Conservation (phyloP, 352 stramenopile species). For the Pythium guiyangense region DNA sequence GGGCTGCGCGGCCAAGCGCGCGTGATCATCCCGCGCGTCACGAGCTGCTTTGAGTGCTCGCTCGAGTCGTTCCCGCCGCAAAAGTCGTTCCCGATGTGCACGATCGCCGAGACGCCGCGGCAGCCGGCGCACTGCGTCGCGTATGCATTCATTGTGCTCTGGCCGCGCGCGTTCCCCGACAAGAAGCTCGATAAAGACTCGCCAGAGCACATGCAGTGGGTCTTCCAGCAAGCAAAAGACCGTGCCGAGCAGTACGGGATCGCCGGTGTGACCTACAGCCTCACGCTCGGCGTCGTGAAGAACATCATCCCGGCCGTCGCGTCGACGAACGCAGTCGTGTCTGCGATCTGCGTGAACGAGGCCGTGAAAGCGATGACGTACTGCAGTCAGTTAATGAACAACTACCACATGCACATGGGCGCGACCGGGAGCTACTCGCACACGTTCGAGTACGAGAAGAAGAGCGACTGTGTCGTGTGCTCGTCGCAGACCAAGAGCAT, state of each 20-base stretch:
- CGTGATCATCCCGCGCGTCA: slow-evolving; percentile 97
- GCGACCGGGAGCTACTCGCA: slow-evolving; percentile 93
- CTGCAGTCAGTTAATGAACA: slow-evolving; percentile 95
- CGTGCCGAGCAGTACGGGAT: slow-evolving; percentile 94
- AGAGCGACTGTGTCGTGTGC: slow-evolving; percentile 85
- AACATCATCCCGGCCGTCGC: slow-evolving; percentile 98
- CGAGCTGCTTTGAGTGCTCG: slow-evolving; percentile 98
- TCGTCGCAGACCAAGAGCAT: slow-evolving; percentile 65
- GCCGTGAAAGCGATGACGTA: slow-evolving; percentile 96
- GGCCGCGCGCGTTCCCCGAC: slow-evolving; percentile 92
- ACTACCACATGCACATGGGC: slow-evolving; percentile 99
- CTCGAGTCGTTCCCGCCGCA: slow-evolving; percentile 96
- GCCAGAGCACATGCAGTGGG: slow-evolving; percentile 96
- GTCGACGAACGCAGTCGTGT: slow-evolving; percentile 96
- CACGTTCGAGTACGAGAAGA: slow-evolving; percentile 96
- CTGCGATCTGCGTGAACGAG: slow-evolving; percentile 96
- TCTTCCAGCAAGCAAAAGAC: slow-evolving; percentile 90
- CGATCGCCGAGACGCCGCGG: slow-evolving; percentile 95
- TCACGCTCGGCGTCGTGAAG: slow-evolving; percentile 97
- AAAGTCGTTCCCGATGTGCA: slow-evolving; percentile 97
- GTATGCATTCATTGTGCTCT: slow-evolving; percentile 96
- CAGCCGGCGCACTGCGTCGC: slow-evolving; percentile 97
- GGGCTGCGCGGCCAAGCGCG: slow-evolving; percentile 96
- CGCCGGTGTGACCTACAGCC: slow-evolving; percentile 94
- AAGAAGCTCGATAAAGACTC: slow-evolving; percentile 96